Conservation (phyloP, 768 basidiomycete species). For the Neoboletus subvelutipes region DNA sequence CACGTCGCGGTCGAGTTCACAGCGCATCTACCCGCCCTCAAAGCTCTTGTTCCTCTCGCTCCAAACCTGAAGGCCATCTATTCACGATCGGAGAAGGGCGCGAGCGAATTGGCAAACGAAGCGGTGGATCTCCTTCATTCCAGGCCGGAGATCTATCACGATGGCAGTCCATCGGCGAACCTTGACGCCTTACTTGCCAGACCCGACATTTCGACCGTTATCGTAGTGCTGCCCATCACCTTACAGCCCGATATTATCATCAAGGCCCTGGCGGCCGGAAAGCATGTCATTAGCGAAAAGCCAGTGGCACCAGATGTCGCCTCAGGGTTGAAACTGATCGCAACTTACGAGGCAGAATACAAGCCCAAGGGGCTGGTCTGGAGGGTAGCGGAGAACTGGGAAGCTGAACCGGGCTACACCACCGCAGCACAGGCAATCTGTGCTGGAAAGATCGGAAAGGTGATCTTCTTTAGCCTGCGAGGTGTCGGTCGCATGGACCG, state of each 20-base stretch:
- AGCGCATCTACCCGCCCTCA: conserved; percentile 82
- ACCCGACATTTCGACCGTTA: conserved; percentile 67
- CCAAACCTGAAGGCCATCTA: conserved; percentile 67
- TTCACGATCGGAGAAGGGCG: conserved; percentile 69
- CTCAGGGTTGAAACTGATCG: conserved; percentile 61
- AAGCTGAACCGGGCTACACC: conserved; percentile 58
- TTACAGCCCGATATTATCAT: conserved; percentile 67
- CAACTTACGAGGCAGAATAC: conserved; percentile 61
- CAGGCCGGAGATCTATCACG: conserved; percentile 55
- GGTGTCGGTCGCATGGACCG: conserved; percentile 54
- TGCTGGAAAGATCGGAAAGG: conserved; percentile 67
- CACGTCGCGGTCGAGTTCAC: conserved; percentile 25
- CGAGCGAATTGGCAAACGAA: conserved; percentile 49
- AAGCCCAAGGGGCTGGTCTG: conserved; percentile 70
- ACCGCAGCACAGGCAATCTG: conserved; percentile 47
- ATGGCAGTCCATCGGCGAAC: conserved; percentile 43
- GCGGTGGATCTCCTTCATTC: conserved; percentile 41
- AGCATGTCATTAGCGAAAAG: conserved; percentile 89
- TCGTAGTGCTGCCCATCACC: conserved; percentile 77
- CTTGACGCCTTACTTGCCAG: conserved; percentile 67
- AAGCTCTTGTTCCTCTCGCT: conserved; percentile 45
- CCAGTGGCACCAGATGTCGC: conserved; percentile 75
- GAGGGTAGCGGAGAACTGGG: conserved; percentile 80
- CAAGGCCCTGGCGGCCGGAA: conserved; percentile 67
- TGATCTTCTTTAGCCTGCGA: conserved; percentile 63